phyloP scores from a whole-genome alignment of 306 rosid species.

The Medicago arabica region DNA sequence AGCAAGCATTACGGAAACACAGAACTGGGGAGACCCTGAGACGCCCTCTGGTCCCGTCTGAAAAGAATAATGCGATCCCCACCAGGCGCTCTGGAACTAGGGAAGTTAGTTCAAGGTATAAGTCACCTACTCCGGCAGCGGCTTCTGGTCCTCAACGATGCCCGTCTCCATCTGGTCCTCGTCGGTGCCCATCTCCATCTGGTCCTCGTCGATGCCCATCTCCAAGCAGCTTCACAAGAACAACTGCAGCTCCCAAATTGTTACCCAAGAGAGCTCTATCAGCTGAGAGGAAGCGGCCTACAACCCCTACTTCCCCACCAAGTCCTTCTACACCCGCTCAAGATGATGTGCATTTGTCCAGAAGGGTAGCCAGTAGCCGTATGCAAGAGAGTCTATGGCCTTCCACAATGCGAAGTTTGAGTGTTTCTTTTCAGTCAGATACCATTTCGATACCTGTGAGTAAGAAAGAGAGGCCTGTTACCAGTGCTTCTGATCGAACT shows the following conservation, averaged over 20 bases:
- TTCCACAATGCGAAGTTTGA: constrained; percentile 95
- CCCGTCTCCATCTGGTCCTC: constrained; percentile 47
- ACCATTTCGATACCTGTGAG: constrained; percentile 83
- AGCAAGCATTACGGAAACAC: constrained; percentile 65
- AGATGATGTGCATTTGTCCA: constrained; percentile 61
- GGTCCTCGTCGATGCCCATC: constrained; percentile 71
- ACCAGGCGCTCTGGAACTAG: constrained; percentile 56
- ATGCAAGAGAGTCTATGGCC: constrained; percentile 84
- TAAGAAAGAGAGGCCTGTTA: constrained; percentile 84
- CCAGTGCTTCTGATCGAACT: constrained; percentile 74
- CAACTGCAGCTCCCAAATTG: constrained; percentile 59
- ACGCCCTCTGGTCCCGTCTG: constrained; percentile 78
- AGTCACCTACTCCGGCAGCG: constrained; percentile 60
- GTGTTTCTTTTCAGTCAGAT: constrained; percentile 96
- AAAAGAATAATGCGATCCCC: constrained; percentile 73
- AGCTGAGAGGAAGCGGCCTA: constrained; percentile 81
- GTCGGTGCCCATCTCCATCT: constrained; percentile 76
- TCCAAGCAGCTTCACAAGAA: constrained; percentile 69
- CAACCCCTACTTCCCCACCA: constrained; percentile 83
- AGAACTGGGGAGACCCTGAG: constrained; percentile 55
- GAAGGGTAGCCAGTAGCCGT: constrained; percentile 54
- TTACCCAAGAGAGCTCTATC: constrained; percentile 75
- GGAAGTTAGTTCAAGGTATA: constrained; percentile 75
- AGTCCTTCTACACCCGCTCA: constrained; percentile 78
- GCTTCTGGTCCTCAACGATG: constrained; percentile 53